Conservation (phyloP, 768 basidiomycete genomes). For the Podaxis mareebaensis region DNA sequence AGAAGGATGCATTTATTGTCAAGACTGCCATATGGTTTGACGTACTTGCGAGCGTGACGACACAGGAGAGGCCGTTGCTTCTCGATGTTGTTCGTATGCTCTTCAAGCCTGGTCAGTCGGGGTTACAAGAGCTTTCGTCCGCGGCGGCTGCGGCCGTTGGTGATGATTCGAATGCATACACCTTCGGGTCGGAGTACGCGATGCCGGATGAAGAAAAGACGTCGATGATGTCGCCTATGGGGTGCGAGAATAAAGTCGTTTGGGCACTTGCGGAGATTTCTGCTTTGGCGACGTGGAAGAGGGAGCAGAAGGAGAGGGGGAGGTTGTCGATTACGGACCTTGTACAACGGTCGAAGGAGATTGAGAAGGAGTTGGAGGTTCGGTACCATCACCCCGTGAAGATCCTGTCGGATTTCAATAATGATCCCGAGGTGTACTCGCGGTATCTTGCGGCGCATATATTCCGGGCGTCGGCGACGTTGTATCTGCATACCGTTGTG, state of each 20-base stretch:
- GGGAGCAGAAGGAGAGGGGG: slow-evolving; percentile 35
- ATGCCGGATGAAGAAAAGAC: slow-evolving; percentile 30
- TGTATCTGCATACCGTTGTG: slow-evolving; percentile 77
- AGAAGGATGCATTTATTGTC: slow-evolving; percentile 71
- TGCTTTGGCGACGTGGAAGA: slow-evolving; percentile 67
- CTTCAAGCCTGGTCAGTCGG: slow-evolving; percentile 48
- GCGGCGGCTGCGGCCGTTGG: background rate
- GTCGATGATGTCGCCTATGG: slow-evolving; percentile 85
- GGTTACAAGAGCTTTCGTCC: slow-evolving; percentile 32
- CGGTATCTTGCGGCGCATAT: slow-evolving; percentile 52
- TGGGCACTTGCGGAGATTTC: slow-evolving; percentile 80
- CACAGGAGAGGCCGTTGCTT: slow-evolving; percentile 58
- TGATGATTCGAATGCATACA: background rate
- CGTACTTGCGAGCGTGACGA: slow-evolving; percentile 77
- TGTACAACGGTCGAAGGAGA: slow-evolving; percentile 49
- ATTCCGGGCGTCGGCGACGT: slow-evolving; percentile 72
- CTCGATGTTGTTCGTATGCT: slow-evolving; percentile 54
- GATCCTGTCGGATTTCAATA: slow-evolving; percentile 23
- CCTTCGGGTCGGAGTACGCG: background rate
- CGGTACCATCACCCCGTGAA: slow-evolving; percentile 18
- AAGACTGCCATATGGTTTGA: slow-evolving; percentile 90
- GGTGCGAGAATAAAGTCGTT: slow-evolving; percentile 78
- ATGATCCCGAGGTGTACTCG: slow-evolving; percentile 33
- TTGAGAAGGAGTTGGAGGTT: slow-evolving; percentile 42
- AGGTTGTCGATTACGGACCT: slow-evolving; percentile 62